Percentiles rank a stretch among this genome's conserved stretches.
phyloP scores from a whole-genome alignment of 2,329 filamentous ascomycete genomes.

The Penicillium sp. region DNA sequence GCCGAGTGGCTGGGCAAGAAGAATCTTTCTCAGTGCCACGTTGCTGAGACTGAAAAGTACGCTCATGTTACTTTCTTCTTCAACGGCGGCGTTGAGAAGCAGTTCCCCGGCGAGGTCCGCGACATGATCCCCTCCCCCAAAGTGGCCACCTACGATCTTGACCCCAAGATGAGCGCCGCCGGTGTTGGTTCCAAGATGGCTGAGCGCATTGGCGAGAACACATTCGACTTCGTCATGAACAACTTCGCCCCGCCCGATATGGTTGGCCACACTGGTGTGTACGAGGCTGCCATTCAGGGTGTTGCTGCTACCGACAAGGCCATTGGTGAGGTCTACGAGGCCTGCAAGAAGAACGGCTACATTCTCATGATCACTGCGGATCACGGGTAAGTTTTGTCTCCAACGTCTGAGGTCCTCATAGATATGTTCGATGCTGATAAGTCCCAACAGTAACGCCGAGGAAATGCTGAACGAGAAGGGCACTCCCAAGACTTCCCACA shows the following conservation, averaged over 20 bases:
- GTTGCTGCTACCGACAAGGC: constrained; percentile 84
- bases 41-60: constrained; percentile 99
- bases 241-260: constrained; percentile 99
- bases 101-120: constrained; percentile 83
- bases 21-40: constrained; percentile 83
- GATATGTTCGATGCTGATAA: constrained; percentile 17
- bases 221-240: constrained; percentile 98
- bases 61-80: constrained; percentile 99
- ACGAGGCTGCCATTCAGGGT: constrained; percentile 84
- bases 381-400: constrained; percentile 61
- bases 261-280: constrained; percentile 97
- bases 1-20: constrained; percentile 94
- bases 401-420: not conserved
- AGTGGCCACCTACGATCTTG: constrained; percentile 90
- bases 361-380: constrained; percentile 92
- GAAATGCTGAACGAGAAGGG: constrained; percentile 97
- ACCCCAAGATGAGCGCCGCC: constrained; percentile 93
- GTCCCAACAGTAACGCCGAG: constrained; percentile 67
- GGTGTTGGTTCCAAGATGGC: constrained; percentile 82
- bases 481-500: constrained; percentile 97
- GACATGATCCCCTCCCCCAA: constrained; percentile 93
- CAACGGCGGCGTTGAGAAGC: constrained; percentile 97
- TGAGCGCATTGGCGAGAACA: constrained; percentile 77
- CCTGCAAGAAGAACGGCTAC: constrained; percentile 89
- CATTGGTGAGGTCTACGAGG: constrained; percentile 87